Conservation (phyloP, 1,139 yeast species). For the Pneumocystis sp. region DNA sequence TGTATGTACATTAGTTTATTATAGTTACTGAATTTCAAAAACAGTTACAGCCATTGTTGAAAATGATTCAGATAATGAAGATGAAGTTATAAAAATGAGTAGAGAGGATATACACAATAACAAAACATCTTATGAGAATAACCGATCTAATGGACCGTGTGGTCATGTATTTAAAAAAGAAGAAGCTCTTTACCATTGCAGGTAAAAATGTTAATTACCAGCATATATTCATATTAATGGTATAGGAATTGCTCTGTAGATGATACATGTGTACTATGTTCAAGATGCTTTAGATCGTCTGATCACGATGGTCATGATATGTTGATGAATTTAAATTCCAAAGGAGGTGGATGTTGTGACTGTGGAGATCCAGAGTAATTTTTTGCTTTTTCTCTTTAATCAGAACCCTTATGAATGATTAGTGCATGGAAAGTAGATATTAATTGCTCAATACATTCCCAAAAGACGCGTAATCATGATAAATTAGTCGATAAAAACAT, state of each 20-base stretch:
- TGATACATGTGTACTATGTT: slow-evolving; percentile 77
- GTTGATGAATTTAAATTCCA: slow-evolving; percentile 55
- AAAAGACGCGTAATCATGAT: slow-evolving; percentile 14
- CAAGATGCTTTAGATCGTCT: slow-evolving; percentile 56
- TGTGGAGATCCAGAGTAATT: slow-evolving; percentile 62
- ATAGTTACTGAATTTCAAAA: background rate
- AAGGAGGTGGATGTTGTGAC: slow-evolving; percentile 88
- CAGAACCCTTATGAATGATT: background rate
- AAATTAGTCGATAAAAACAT: slow-evolving; percentile 13
- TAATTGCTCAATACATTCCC: slow-evolving; percentile 34
- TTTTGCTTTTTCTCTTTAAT: background rate
- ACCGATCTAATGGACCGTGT: slow-evolving; percentile 59
- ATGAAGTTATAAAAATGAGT: background rate
- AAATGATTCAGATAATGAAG: background rate
- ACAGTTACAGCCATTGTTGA: background rate
- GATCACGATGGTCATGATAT: slow-evolving; percentile 66
- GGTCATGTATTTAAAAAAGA: slow-evolving; percentile 63
- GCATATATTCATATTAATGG: background rate
- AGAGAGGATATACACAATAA: background rate
- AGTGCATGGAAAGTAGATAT: slow-evolving; percentile 47
- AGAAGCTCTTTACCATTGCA: slow-evolving; percentile 74
- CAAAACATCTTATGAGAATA: background rate
- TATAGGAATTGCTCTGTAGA: slow-evolving; percentile 59
- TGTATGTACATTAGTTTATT: slow-evolving; percentile 11
- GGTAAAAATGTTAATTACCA: slow-evolving; percentile 19